A percentile compares a stretch with the other conserved stretches of the same genome.
Conservation (phyloP, 2,329 filamentous ascomycete species). For the Fusarium sp. region DNA sequence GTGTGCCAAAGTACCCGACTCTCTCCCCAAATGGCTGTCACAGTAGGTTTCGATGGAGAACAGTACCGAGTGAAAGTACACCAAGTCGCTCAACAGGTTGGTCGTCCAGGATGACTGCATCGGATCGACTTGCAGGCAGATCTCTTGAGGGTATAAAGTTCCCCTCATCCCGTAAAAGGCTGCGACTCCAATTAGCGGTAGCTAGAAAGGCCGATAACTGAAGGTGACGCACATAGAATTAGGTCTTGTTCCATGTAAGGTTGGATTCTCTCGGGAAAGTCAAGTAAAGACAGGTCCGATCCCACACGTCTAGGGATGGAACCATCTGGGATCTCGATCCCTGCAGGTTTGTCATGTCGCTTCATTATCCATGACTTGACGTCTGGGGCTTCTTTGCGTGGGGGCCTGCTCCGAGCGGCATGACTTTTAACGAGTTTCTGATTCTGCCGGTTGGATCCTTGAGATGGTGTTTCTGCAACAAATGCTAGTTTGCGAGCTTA, state of each 20-base stretch:
- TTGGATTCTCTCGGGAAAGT: conserved; percentile 40
- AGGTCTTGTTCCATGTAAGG: conserved; percentile 42
- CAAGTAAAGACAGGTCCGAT: conserved; percentile 33
- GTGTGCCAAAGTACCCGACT: conserved; percentile 18
- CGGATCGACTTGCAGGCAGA: conserved; percentile 36
- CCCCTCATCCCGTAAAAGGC: conserved; percentile 31
- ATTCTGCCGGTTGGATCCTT: neutral
- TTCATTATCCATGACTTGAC: conserved; percentile 38
- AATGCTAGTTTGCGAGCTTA: conserved; percentile 23
- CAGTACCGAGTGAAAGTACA: conserved; percentile 39
- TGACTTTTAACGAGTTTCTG: conserved; percentile 27
- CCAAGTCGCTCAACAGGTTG: conserved; percentile 28
- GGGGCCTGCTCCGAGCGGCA: neutral
- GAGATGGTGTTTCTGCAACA: conserved; percentile 13
- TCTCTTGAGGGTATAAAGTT: conserved; percentile 34
- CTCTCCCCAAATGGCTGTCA: conserved; percentile 12
- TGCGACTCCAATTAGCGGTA: neutral
- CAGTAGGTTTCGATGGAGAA: conserved; percentile 36
- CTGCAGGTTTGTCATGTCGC: neutral
- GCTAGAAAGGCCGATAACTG: fast-evolving
- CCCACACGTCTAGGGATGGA: conserved; percentile 32
- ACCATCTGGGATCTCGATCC: neutral
- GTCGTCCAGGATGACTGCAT: conserved; percentile 36
- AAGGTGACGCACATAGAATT: conserved; percentile 11
- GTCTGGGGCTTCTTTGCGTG: neutral